phyloP scores from a whole-genome alignment of 202 grass and related monocot genomes.

The Schoenoplectus tabernaemontani region DNA sequence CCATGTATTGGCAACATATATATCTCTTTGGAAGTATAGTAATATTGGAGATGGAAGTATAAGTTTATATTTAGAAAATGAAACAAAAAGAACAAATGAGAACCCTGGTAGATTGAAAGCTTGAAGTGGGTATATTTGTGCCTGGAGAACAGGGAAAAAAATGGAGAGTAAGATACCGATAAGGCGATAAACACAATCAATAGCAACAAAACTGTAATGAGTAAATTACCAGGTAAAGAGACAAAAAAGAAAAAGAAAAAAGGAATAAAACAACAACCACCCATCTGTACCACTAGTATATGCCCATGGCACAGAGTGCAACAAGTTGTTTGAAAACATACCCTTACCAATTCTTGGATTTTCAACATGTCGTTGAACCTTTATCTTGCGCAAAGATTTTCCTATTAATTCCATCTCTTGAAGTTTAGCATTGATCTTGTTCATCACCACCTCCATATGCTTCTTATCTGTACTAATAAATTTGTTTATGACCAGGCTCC shows the following conservation, averaged over 20 bases:
- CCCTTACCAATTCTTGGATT: not conserved
- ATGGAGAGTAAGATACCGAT: not conserved
- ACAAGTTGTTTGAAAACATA: not conserved
- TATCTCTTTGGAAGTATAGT: not conserved
- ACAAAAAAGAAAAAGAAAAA: not conserved
- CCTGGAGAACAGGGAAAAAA: not conserved
- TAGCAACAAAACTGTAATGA: not conserved
- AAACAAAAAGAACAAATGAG: constrained; percentile 2
- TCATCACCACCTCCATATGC: constrained; percentile 21
- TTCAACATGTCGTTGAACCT: constrained; percentile 6
- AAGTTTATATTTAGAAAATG: constrained; percentile 3
- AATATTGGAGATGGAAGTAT: not conserved
- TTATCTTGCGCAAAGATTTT: constrained; percentile 17
- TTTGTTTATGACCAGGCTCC: not conserved
- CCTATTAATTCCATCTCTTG: constrained; percentile 26
- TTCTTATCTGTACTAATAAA: constrained; percentile 20
- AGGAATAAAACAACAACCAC: not conserved
- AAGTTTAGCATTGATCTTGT: constrained; percentile 19
- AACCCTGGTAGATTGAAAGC: constrained; percentile 20
- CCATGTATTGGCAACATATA: not conserved
- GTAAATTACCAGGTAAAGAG: not conserved
- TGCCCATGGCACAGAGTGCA: not conserved
- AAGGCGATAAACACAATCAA: not conserved
- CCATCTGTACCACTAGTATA: constrained; percentile 6
- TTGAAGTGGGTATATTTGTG: constrained; percentile 11